Evolutionary conservation across 805 yeast species (phyloP), one percentile per base, ranked within the genome.

Genomic region (Saccharomycopsis olivae): DNA sequence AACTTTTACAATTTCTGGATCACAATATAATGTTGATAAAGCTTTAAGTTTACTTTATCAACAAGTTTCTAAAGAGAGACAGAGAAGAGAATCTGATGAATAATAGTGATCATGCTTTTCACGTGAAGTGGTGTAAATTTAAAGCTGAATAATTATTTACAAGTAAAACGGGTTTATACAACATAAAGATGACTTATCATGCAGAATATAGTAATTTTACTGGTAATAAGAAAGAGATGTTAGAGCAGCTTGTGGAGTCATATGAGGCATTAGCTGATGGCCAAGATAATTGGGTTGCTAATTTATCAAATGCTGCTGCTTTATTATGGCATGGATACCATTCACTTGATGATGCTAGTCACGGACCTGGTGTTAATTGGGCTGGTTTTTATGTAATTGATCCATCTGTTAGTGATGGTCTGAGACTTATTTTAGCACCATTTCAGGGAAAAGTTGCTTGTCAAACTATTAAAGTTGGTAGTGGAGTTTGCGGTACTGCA

Each of bases 371-470:
- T 0, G 83, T 88, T 9, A 89, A 89, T 57, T 89, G 98, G 98
- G 75, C 94, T 0, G 98, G 98, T 0, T 87, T 92, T 56, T 89
- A 89, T 52, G 73, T 83, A 1, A 49, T 66, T 14, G 68, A 73
- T 19, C 38, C 40, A 3, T 52, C 55, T 10, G 56, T 53, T 19
- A 35, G 50, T 24, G 23, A 19, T 5, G 9, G 9, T 1, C 35
- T 55, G 1, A 75, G 69, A 51, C 63, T 92, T 38, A 67, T 84
- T 17, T 63, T 89, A 29, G 98, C 94, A 0, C 98, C 98, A 11
- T 89, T 89, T 58, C 94, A 85, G 58, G 98, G 98, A 3, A 86
- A 86, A 57, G 96, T 89, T 2, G 97, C 97, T 0, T 89, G 98
- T 53, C 97, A 92, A 58, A 61, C 62, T 20, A 92, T 89, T 43